Evolutionary conservation across 2,329 filamentous ascomycete genomes (phyloP).

Genomic region (Magnaporthiopsis rhizophila): DNA sequence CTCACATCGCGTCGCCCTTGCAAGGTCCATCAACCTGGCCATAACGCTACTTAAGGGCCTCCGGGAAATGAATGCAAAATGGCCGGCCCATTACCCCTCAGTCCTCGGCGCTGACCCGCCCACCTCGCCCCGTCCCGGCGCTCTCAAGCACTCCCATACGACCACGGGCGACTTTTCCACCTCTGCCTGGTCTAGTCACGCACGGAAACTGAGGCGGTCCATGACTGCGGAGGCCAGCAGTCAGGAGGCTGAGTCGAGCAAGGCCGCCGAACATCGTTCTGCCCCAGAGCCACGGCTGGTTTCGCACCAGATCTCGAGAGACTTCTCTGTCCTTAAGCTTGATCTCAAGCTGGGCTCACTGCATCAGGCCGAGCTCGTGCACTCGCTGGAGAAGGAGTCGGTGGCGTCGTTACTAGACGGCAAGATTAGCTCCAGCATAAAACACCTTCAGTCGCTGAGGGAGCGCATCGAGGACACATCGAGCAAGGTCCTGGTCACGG

Average conservation of each 20-base stretch:
- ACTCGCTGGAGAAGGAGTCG: slow-evolving; percentile 86
- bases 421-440: slow-evolving; percentile 89
- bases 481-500: slow-evolving; percentile 93
- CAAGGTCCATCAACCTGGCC: slow-evolving; percentile 76
- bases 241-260: slow-evolving; percentile 61
- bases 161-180: slow-evolving; percentile 1
- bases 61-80: slow-evolving; percentile 79
- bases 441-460: slow-evolving; percentile 76
- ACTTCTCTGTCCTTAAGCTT: slow-evolving; percentile 91
- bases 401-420: slow-evolving; percentile 87
- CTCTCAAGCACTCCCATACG: slow-evolving; percentile 11
- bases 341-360: slow-evolving; percentile 84
- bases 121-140: slow-evolving; percentile 24
- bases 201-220: slow-evolving; percentile 54
- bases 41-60: slow-evolving; percentile 76
- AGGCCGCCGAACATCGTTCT: slow-evolving; percentile 52
- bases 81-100: slow-evolving; percentile 93
- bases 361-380: slow-evolving; percentile 83
- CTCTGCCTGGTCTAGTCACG: slow-evolving; percentile 31
- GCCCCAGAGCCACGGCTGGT: slow-evolving; percentile 61
- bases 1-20: slow-evolving; percentile 79
- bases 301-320: slow-evolving; percentile 85
- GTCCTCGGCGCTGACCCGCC: slow-evolving; percentile 54
- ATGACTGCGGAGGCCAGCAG: slow-evolving; percentile 57
- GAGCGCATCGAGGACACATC: slow-evolving; percentile 96